Base-by-base conservation (phyloP, 495 filamentous ascomycete species). In the Amorphotheca resinae region DNA sequence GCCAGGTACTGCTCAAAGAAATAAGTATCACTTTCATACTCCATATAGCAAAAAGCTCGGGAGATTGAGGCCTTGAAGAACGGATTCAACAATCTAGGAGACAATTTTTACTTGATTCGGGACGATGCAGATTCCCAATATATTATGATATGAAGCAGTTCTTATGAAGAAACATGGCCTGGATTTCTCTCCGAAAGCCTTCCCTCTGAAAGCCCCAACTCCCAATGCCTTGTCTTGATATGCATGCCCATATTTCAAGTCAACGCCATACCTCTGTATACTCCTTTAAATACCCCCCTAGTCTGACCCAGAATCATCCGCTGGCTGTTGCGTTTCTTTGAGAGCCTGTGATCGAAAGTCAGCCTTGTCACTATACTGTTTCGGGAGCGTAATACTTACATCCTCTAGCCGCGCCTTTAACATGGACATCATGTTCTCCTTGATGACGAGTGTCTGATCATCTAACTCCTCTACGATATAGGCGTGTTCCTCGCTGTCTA, bases 381-480 rank as follows among this genome's bases (percentile, higher is more conserved):
- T 9, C 5, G 25, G 16, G 25, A 34, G 36, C 52, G 35, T 9
- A 8, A 37, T 6, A 58, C 69, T 57, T 58, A 77, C 75, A 50
- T 76, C 76, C 28, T 82, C 72, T 36, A 82, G 67, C 41, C 66
- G 62, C 35, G 66, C 65, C 56, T 85, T 74, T 33, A 77, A 46
- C 5, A 66, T 65, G 41, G 72, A 57, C 58, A 86, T 67, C 56
- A 76, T 74, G 49, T 61, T 70, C 53, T 86, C 81, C 55, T 84
- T 84, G 46, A 87, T 74, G 1, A 87, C 69, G 1, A 87, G 64
- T 31, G 76, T 76, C 42, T 76, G 67, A 52, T 86, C 82, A 54
- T 85, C 82, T 1, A 86, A 63, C 35, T 85, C 81, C 56, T 85
- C 81, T 35, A 76, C 72, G 33, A 76, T 69, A 49, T 68, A 68